Conservation (phyloP, 257 asterid species). For the Striga asiatica region DNA sequence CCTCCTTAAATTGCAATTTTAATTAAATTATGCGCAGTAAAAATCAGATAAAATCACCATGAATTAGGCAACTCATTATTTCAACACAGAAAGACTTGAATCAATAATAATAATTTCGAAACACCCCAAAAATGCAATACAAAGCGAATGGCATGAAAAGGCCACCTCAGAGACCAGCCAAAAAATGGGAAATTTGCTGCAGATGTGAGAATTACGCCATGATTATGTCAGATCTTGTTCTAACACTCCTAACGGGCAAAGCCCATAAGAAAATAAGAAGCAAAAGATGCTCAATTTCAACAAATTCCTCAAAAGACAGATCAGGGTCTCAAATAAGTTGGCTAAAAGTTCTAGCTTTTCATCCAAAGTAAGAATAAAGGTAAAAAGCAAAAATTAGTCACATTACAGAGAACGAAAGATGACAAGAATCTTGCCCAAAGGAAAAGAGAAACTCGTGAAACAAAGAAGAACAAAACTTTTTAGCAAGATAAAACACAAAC, state of each 20-base stretch:
- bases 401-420: conserved; percentile 4
- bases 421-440: conserved; percentile 9
- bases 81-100: neutral
- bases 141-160: neutral
- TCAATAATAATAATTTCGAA: neutral
- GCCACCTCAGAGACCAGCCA: neutral
- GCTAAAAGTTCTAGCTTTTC: conserved; percentile 2
- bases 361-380: neutral
- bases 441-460: conserved; percentile 6
- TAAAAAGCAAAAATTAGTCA: neutral
- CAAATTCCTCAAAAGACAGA: conserved; percentile 14
- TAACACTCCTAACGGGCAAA: too few relatives aligned
- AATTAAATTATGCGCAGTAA: neutral
- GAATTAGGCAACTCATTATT: conserved; percentile 6
- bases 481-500: conserved; percentile 9
- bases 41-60: conserved; percentile 1
- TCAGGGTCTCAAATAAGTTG: conserved; percentile 5
- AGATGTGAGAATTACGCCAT: conserved; percentile 7
- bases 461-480: neutral
- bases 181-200: conserved; percentile 2
- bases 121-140: neutral
- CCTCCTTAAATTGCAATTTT: too few relatives aligned
- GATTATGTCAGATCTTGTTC: neutral
- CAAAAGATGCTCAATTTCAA: neutral
- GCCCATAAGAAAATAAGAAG: neutral